Base-by-base conservation (phyloP, 306 rosid species). In the Cicer chorassanicum region DNA sequence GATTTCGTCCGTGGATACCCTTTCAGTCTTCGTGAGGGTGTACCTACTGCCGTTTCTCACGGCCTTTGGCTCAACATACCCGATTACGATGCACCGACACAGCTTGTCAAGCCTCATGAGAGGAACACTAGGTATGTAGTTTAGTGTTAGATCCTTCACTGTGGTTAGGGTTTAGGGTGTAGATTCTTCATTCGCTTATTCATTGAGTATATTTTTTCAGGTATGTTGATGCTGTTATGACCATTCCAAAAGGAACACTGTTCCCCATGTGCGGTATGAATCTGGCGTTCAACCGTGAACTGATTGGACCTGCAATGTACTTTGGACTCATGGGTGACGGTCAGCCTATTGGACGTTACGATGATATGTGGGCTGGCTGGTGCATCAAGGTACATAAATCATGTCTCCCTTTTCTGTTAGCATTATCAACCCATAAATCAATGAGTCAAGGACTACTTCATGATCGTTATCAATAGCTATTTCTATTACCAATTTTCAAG, bases 301-400 rank as follows among this genome's bases (percentile, higher is more conserved):
- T 92, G 46, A 92, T 92, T 70, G 97, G 97, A 77, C 91, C 97
- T 44, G 97, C 96, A 10, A 92, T 92, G 97, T 92, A 92, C 82
- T 92, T 92, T 67, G 97, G 97, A 73, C 97, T 92, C 73, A 90
- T 92, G 96, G 97, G 97, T 76, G 97, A 92, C 61, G 97, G 97
- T 78, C 97, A 92, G 77, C 97, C 96, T 19, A 90, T 92, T 70
- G 96, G 96, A 59, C 91, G 97, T 40, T 92, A 90, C 11, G 96
- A 92, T 21, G 97, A 92, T 60, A 92, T 92, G 97, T 92, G 97
- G 97, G 97, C 97, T 61, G 97, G 97, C 24, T 92, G 97, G 97
- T 92, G 97, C 74, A 70, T 88, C 15, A 92, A 92, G 97, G 97
- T 92, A 88, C 40, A 11, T 53, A 41, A 15, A 34, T 82, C 46